A percentile compares a stretch with the other conserved stretches of the same genome.
phyloP scores from a whole-genome alignment of 805 yeast genomes.

The Saturnispora quitensis region DNA sequence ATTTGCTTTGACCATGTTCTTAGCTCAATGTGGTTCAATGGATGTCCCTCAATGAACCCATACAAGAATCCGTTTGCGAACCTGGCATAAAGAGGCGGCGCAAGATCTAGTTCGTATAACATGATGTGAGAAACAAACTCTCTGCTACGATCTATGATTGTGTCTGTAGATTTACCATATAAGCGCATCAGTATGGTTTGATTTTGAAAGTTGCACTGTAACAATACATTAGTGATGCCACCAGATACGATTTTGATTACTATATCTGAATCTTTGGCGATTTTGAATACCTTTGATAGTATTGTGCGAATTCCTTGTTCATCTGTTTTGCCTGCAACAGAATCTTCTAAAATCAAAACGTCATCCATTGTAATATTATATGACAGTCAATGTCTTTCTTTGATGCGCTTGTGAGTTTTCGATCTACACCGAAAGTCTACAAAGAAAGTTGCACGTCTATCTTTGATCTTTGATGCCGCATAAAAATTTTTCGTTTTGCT shows the following conservation, averaged over 20 bases:
- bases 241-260: conserved; percentile 24
- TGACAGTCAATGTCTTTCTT: neutral
- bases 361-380: neutral
- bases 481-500: neutral
- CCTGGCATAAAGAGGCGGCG: conserved; percentile 60
- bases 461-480: neutral
- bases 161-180: conserved; percentile 64
- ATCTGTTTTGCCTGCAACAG: neutral
- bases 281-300: neutral
- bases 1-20: conserved; percentile 31
- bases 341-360: neutral
- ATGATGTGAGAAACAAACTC: conserved; percentile 65
- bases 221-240: conserved; percentile 55
- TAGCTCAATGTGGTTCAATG: conserved; percentile 49
- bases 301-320: neutral
- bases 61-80: conserved; percentile 67
- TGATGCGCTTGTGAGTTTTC: neutral
- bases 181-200: conserved; percentile 48
- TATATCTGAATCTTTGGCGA: neutral
- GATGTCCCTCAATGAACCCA: conserved; percentile 57
- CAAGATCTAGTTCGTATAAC: conserved; percentile 49
- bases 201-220: conserved; percentile 31
- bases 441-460: neutral
- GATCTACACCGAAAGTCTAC: neutral
- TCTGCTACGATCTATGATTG: conserved; percentile 64